Evolutionary conservation across 768 basidiomycete species (phyloP), one percentile per base, ranked within the genome.

Genomic region (Nidularia pulvinata): DNA sequence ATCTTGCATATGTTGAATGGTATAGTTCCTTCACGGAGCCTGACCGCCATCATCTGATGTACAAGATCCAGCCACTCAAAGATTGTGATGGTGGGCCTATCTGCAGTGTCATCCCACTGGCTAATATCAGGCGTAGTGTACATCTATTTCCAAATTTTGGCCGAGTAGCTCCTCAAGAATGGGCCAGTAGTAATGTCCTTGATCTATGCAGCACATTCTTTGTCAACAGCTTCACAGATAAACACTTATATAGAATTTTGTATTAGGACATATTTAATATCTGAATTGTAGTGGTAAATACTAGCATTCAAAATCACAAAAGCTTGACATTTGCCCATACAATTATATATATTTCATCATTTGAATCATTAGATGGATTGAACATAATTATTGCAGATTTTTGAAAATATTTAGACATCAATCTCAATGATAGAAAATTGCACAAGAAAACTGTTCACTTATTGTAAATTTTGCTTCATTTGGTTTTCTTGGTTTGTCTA

Each of bases 131-230:
- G 0, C 54, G 61, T 0, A 67, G 65, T 30, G 52, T 65, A 4
- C 73, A 76, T 51, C 56, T 73, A 0, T 61, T 67, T 14, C 72
- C 72, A 0, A 56, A 60, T 33, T 73, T 70, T 50, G 69, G 70
- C 1, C 54, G 57, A 4, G 35, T 51, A 2, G 69, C 59, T 0
- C 69, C 68, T 19, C 34, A 52, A 1, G 57, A 61, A 3, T 76
- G 74, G 74, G 61, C 60, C 1, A 62, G 59, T 37, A 65, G 60
- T 16, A 73, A 49, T 35, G 66, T 73, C 7, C 59, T 74, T 1
- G 71, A 75, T 6, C 4, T 37, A 6, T 64, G 63, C 48, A 37
- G 43, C 5, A 51, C 34, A 1, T 75, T 74, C 48, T 73, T 54
- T 58, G 55, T 71, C 0, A 72, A 65, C 57, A 49, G 60, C 0